Evolutionary conservation across 805 yeast genomes (phyloP).

Genomic region (Wickerhamomyces mucosus): DNA sequence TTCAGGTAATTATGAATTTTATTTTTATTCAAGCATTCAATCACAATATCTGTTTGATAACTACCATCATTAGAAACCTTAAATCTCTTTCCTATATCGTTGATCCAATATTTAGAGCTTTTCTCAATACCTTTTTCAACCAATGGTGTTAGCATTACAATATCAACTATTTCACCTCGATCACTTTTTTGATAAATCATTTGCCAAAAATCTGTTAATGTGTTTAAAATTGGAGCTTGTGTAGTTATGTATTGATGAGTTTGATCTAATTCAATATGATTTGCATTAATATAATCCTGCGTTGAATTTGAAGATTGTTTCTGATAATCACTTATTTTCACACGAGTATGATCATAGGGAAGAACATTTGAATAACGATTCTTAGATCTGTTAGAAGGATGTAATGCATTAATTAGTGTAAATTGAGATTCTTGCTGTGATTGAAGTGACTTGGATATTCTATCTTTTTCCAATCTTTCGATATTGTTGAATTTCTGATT

Average conservation of each 20-base stretch:
- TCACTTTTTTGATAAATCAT: conserved; percentile 59
- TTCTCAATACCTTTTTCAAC: conserved; percentile 62
- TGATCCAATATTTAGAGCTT: conserved; percentile 76
- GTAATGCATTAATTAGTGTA: background rate
- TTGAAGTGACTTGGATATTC: conserved; percentile 21
- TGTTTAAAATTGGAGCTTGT: conserved; percentile 70
- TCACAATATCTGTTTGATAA: conserved; percentile 10
- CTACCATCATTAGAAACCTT: conserved; percentile 6
- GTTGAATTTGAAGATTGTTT: conserved; percentile 1
- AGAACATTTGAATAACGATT: conserved; percentile 56
- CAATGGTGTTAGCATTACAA: conserved; percentile 71
- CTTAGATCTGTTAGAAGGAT: conserved; percentile 14
- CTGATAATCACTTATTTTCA: conserved; percentile 22
- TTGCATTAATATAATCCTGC: conserved; percentile 18
- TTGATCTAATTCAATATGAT: conserved; percentile 5
- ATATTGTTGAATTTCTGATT: conserved; percentile 23
- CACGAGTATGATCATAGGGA: conserved; percentile 58
- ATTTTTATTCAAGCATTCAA: conserved; percentile 11
- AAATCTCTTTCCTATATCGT: conserved; percentile 19
- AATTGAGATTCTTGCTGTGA: background rate
- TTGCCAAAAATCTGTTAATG: conserved; percentile 85
- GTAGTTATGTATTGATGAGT: conserved; percentile 46
- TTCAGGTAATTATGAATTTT: conserved; percentile 1
- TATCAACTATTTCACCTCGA: conserved; percentile 45
- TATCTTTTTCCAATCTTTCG: conserved; percentile 26